Base-by-base conservation (phyloP, 768 basidiomycete genomes). In the Phlegmacium glaucopus region DNA sequence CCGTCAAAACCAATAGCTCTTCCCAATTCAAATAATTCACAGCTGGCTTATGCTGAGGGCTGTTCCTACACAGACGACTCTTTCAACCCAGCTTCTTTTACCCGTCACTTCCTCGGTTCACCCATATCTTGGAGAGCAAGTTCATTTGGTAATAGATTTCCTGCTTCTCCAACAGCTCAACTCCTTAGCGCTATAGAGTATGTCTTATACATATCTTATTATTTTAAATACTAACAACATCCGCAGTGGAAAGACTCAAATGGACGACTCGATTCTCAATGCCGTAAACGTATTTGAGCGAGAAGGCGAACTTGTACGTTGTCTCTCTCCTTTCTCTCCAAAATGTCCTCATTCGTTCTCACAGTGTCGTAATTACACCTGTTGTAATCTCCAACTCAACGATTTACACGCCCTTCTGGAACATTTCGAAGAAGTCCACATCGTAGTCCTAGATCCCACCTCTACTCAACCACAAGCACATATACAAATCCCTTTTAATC, bases 351-450 rank as follows among this genome's bases (percentile, higher is more conserved):
- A 39, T 29, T 26, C n/a, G 15, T 15, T 18, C 27, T 12, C 17
- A 4, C 48, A 87, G 82, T 91, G 89, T 65, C 83, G 86, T 53
- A 85, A 95, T 63, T 96, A 93, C 70, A 83, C 83, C 1, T 96
- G 94, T 68, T 96, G 93, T 61, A 92, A 91, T 9, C 69, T 87
- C 42, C 78, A 84, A 53, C 76, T 91, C 13, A 66, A 63, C 42
- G 70, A 72, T 50, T 63, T 72, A 22, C 69, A 72, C 50, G 70
- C 90, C 3, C 82, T 95, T 9, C 78, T 95, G 3, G 90, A 94
- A 65, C 93, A 95, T 61, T 94, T 94, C 54, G 93, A 95, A 60
- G 87, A 92, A 50, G 82, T 83, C 39, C 93, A 95, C 62, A 87
- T 94, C 62, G 77, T 89, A 60, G 82, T 91, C 49, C 62, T 85